phyloP scores from a whole-genome alignment of 805 yeast species.

The Ogataea zsoltii region DNA sequence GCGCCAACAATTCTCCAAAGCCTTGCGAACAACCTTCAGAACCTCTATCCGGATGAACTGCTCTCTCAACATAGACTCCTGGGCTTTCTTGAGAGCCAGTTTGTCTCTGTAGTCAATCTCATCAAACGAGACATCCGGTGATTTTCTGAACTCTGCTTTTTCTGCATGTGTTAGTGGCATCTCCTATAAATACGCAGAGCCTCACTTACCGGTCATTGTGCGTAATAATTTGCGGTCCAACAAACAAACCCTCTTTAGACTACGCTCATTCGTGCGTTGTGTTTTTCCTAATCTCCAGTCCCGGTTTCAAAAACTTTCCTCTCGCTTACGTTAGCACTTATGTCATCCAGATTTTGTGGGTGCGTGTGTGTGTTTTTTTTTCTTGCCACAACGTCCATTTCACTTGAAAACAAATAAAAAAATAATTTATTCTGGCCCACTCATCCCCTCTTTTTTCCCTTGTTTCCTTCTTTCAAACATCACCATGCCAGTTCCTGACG shows the following conservation, averaged over 20 bases:
- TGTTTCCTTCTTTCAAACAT: neutral
- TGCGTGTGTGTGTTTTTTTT: no score
- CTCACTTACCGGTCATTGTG: neutral
- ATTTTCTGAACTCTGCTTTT: conserved; percentile 32
- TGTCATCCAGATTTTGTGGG: no score
- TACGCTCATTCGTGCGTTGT: neutral
- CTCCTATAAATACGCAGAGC: no score
- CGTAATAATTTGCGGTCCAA: neutral
- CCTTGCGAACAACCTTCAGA: conserved; percentile 67
- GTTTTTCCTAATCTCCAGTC: neutral
- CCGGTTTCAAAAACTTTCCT: neutral
- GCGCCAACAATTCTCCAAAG: conserved; percentile 69
- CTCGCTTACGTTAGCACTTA: no score
- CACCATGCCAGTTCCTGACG: conserved; percentile 14
- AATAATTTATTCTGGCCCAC: neutral
- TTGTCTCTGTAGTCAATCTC: conserved; percentile 74
- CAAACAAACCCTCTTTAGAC: neutral
- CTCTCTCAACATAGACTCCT: conserved; percentile 74
- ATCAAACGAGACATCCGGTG: conserved; percentile 79
- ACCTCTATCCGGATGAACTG: conserved; percentile 75
- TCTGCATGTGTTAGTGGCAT: neutral
- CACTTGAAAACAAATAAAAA: neutral
- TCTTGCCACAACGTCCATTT: conserved; percentile 1
- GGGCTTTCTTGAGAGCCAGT: conserved; percentile 66
- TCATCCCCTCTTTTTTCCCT: neutral